These are phyloP conservation scores for Adansonia madagascariensis DNA, from an alignment of 441 rosid genomes.

Conservation along the genomic window DNA sequence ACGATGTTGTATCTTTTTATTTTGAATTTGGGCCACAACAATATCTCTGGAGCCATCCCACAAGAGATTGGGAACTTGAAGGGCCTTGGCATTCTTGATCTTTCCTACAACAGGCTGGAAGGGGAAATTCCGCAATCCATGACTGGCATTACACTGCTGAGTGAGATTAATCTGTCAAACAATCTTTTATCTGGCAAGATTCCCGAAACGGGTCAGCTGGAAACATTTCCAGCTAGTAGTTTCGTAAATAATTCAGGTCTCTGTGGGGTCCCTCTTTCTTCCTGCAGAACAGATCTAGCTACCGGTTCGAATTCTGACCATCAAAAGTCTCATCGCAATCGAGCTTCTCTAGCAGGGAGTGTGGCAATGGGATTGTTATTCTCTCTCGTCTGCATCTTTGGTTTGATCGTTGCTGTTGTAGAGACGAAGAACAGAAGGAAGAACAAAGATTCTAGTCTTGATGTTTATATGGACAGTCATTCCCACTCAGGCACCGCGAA, in stretches of 20 bases:
- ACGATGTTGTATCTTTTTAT: slow-evolving; percentile 70
- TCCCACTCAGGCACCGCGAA: slow-evolving; percentile 71
- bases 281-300: slow-evolving; percentile 42
- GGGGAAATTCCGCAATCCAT: slow-evolving; percentile 68
- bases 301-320: slow-evolving; percentile 41
- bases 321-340: slow-evolving; percentile 53
- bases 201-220: slow-evolving; percentile 83
- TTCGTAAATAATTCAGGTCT: slow-evolving; percentile 81
- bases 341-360: slow-evolving; percentile 66
- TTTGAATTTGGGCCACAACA: slow-evolving; percentile 82
- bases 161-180: slow-evolving; percentile 76
- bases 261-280: slow-evolving; percentile 80
- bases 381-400: slow-evolving; percentile 73
- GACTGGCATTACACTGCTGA: slow-evolving; percentile 61
- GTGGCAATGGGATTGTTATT: slow-evolving; percentile 84
- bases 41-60: slow-evolving; percentile 69
- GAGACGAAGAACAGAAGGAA: slow-evolving; percentile 76
- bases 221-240: slow-evolving; percentile 69
- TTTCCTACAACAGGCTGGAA: slow-evolving; percentile 64
- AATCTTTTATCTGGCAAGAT: slow-evolving; percentile 73
- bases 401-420: slow-evolving; percentile 57
- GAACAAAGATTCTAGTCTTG: slow-evolving; percentile 62
- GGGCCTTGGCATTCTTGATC: slow-evolving; percentile 80
- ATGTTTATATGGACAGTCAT: slow-evolving; percentile 59
- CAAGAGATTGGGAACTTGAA: slow-evolving; percentile 65